Percentiles rank a stretch among this genome's conserved stretches.
phyloP scores from a whole-genome alignment of 495 filamentous ascomycete species.

The Aspergillus mulundensis region DNA sequence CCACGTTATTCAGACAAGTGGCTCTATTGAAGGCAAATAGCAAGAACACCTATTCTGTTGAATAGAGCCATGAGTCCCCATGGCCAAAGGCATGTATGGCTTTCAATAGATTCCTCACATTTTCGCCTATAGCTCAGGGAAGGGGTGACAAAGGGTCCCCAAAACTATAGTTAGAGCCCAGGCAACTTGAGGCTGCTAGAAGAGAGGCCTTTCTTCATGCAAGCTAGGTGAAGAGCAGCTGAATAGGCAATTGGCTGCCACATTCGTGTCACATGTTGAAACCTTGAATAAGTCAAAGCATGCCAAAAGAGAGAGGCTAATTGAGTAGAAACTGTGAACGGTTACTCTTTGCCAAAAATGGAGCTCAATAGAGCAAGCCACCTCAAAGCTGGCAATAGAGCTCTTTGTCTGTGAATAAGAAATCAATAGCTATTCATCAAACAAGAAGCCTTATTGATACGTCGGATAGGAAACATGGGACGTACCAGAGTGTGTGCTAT shows the following conservation, averaged over 20 bases:
- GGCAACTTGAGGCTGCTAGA: background rate
- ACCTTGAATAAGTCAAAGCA: background rate
- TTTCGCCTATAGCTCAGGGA: background rate
- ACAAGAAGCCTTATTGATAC: conserved; percentile 5
- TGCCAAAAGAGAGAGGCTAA: background rate
- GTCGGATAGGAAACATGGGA: background rate
- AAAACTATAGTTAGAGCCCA: background rate
- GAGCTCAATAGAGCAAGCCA: conserved; percentile 5
- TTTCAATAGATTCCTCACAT: background rate
- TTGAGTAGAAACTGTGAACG: background rate
- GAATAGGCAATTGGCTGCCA: background rate
- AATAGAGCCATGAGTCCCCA: background rate
- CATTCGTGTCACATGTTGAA: background rate
- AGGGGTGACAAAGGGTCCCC: background rate
- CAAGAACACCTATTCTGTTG: background rate
- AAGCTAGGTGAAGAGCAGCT: background rate
- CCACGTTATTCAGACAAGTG: background rate
- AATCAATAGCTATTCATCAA: conserved; percentile 15
- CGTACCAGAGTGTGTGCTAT: background rate
- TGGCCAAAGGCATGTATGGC: background rate
- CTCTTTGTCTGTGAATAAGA: conserved; percentile 4
- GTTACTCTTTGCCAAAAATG: background rate
- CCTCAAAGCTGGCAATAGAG: background rate
- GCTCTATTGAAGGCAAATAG: background rate
- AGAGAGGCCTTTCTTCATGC: background rate